Evolutionary conservation across 441 rosid species (phyloP), one percentile per base, ranked within the genome.

Genomic region (Erodium trifolium): DNA sequence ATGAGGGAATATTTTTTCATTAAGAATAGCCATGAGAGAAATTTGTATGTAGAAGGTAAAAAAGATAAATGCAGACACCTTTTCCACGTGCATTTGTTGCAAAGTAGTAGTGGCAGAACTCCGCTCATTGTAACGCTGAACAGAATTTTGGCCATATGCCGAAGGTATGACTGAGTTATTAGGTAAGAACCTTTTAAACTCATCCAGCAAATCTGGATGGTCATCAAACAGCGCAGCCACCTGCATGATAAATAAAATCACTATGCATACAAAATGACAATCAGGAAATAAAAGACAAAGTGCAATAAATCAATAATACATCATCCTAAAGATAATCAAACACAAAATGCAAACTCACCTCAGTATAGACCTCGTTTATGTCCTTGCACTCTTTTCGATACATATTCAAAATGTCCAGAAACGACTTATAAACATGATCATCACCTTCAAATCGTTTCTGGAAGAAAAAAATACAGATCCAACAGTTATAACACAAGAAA

Each of bases 371-470:
- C 79, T 90, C 98, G 31, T 83, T 76, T 64, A 92, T 92, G 72
- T 95, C 87, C 82, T 95, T 95, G 81, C 83, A 87, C 79, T 89
- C 99, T 78, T 87, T 90, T 82, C 96, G 81, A 75, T 95, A 95
- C 97, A 92, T 84, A 82, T 92, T 92, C 84, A 95, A 76, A 77
- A 95, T 87, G 85, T 88, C 96, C 75, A 95, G 84, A 80, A 95
- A 92, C 17, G 92, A 84, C 75, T 92, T 92, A 78, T 95, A 95
- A 51, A 88, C 97, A 72, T 73, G 91, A 78, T 90, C 98, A 63
- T 92, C 97, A 2, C 97, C 97, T 70, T 84, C 96, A 84, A 94
- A 94, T 81, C 99, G 88, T 49, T 86, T 90, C 99, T 94, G 88
- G 27, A 23, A 23, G 27, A 23, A 23, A 23, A 83, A 41, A 73